A percentile compares a stretch with the other conserved stretches of the same genome.
Evolutionary conservation across 1,284 basidiomycete genomes (phyloP).

Genomic region (Uromyces viciae-fabae): DNA sequence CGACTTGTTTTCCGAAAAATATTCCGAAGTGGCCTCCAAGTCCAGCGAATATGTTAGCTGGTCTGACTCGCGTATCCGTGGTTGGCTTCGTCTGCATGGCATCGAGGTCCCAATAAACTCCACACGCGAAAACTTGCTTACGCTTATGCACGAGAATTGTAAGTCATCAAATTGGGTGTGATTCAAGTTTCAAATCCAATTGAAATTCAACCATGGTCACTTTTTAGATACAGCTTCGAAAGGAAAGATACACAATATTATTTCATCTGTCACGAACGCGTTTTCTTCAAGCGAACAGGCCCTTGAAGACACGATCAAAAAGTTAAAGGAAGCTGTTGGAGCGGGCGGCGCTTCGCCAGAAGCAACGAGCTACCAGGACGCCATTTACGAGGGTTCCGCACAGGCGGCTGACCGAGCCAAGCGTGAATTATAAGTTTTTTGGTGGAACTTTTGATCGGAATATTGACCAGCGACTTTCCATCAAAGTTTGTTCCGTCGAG

Average conservation of each 20-base stretch:
- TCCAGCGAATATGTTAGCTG: conserved; percentile 51
- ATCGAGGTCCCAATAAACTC: conserved; percentile 46
- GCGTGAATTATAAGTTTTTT: background rate
- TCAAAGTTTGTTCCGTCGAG: no score
- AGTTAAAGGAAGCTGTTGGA: conserved; percentile 50
- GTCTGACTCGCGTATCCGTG: conserved; percentile 52
- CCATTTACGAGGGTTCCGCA: background rate
- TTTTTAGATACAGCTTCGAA: conserved; percentile 36
- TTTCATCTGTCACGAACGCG: conserved; percentile 41
- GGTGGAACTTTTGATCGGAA: no score
- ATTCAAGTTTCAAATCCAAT: background rate
- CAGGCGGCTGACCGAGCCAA: conserved; percentile 7
- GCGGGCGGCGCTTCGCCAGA: conserved; percentile 18
- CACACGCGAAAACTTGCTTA: conserved; percentile 67
- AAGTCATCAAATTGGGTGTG: background rate
- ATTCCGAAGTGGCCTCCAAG: conserved; percentile 47
- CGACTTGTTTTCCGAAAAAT: conserved; percentile 50
- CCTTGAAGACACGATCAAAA: conserved; percentile 49
- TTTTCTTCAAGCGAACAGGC: conserved; percentile 47
- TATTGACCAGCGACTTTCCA: no score
- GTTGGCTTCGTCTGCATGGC: conserved; percentile 51
- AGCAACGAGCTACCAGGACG: conserved; percentile 3
- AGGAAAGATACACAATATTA: conserved; percentile 47
- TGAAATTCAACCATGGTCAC: background rate
- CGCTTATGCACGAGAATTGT: conserved; percentile 66